A percentile compares a stretch with the other conserved stretches of the same genome.
Evolutionary conservation across 1,139 yeast genomes (phyloP).

Genomic region (Arxiozyma telluris): DNA sequence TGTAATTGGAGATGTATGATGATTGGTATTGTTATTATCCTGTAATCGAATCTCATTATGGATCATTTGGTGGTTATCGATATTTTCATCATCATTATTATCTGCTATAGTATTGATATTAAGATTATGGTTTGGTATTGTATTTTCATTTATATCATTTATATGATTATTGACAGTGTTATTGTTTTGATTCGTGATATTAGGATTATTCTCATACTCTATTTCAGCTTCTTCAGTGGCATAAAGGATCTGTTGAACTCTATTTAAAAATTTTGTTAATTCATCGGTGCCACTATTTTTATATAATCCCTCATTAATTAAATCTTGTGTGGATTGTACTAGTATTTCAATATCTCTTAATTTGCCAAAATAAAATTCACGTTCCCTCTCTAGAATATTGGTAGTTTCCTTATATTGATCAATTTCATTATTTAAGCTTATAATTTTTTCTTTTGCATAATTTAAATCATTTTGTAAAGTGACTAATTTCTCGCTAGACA

Average conservation of each 20-base stretch:
- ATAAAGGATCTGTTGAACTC: conserved; percentile 67
- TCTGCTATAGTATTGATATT: background rate
- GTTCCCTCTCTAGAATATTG: conserved; percentile 60
- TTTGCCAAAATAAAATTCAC: conserved; percentile 85
- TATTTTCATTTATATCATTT: background rate
- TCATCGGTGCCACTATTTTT: conserved; percentile 25
- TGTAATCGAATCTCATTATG: background rate
- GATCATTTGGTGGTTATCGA: background rate
- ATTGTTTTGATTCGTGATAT: background rate
- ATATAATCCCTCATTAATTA: conserved; percentile 34
- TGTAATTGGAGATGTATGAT: background rate
- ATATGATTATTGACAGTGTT: background rate
- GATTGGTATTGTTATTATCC: background rate
- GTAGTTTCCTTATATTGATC: conserved; percentile 45
- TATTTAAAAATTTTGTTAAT: conserved; percentile 41
- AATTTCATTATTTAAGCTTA: conserved; percentile 40
- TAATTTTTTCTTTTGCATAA: conserved; percentile 34
- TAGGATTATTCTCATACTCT: conserved; percentile 18
- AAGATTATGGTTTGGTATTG: background rate
- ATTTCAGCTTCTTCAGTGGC: conserved; percentile 69
- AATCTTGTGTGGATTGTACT: conserved; percentile 55
- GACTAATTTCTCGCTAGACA: conserved; percentile 23
- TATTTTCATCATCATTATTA: background rate
- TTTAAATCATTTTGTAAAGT: conserved; percentile 31
- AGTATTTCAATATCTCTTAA: conserved; percentile 80